These are phyloP conservation scores for Nyssa sinensis DNA, from an alignment of 148 eudicot species.

Conservation along the genomic window DNA sequence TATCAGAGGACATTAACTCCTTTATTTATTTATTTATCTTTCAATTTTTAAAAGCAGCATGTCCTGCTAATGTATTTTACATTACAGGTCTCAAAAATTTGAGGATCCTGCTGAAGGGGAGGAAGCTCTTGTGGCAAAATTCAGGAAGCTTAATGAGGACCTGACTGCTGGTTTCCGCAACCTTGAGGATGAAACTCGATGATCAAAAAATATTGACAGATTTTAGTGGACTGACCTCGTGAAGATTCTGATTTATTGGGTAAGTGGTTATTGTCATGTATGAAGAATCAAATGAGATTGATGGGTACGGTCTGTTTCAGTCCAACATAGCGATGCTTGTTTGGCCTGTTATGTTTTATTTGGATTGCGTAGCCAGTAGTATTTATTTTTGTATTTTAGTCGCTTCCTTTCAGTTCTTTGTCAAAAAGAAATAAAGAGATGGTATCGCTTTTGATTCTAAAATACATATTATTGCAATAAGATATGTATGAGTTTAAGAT, in stretches of 20 bases:
- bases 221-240: background rate
- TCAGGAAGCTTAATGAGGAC: constrained; percentile 76
- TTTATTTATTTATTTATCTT: no score
- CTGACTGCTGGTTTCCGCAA: constrained; percentile 79
- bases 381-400: constrained; percentile 1
- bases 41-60: background rate
- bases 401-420: background rate
- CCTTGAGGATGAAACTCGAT: constrained; percentile 89
- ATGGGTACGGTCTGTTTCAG: no score
- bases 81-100: constrained; percentile 79
- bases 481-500: no score
- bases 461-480: no score
- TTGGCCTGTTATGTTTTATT: background rate
- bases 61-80: background rate
- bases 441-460: background rate
- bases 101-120: constrained; percentile 96
- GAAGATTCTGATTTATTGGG: background rate
- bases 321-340: no score
- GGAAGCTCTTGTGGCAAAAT: constrained; percentile 63
- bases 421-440: constrained; percentile 3
- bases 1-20: background rate
- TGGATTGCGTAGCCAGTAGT: no score
- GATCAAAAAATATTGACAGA: constrained; percentile 14
- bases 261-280: background rate
- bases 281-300: background rate